These are phyloP conservation scores for Aureobasidium lini DNA, from an alignment of 2,329 filamentous ascomycete genomes.

Conservation along the genomic window DNA sequence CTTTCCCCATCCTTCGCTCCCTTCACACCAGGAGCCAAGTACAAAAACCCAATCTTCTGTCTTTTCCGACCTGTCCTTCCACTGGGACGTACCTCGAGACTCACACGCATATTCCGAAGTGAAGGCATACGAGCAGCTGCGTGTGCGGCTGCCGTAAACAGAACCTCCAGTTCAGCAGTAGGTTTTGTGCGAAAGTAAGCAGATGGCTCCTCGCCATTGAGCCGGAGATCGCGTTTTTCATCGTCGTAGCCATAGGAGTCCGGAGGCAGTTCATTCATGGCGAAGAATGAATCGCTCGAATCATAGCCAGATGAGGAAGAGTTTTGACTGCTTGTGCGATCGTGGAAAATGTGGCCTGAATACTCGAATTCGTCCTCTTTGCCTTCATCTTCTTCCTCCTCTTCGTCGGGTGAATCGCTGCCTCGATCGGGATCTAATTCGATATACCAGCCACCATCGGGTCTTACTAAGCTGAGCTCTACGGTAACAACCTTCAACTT, in stretches of 20 bases:
- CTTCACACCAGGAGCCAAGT: neutral
- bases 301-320: neutral
- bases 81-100: neutral
- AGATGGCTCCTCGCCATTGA: neutral
- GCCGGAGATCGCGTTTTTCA: neutral
- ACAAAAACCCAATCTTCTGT: neutral
- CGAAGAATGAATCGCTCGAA: neutral
- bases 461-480: neutral
- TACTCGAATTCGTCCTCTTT: neutral
- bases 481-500: neutral
- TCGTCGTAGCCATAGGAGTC: neutral
- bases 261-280: neutral
- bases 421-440: neutral
- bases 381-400: neutral
- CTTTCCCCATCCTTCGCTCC: neutral
- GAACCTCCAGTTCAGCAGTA: neutral
- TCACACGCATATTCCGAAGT: neutral
- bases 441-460: constrained; percentile 4
- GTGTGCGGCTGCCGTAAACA: neutral
- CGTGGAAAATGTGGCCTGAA: neutral
- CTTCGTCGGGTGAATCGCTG: neutral
- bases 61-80: neutral
- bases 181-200: neutral
- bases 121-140: neutral
- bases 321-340: neutral